These are phyloP conservation scores for Caloboletus inedulis DNA, from an alignment of 1,284 basidiomycete species.

Conservation along the genomic window DNA sequence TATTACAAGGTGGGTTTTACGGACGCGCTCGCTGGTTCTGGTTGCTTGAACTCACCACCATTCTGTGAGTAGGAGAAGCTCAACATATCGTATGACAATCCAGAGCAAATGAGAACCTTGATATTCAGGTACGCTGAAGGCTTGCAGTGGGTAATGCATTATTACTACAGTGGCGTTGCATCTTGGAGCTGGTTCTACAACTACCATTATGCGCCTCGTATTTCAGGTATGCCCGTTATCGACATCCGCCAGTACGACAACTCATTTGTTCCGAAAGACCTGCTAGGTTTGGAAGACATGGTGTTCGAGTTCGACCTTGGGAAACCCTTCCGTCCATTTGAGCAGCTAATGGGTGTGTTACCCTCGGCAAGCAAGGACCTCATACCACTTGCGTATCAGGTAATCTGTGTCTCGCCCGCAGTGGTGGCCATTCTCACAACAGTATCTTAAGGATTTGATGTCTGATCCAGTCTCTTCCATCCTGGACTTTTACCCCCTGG, in stretches of 20 bases:
- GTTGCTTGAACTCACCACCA: background rate
- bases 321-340: constrained; percentile 89
- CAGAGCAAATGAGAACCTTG: constrained; percentile 64
- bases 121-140: constrained; percentile 88
- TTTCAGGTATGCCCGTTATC: constrained; percentile 63
- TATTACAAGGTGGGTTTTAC: constrained; percentile 77
- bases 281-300: constrained; percentile 76
- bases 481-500: constrained; percentile 88
- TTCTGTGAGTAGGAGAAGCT: constrained; percentile 65
- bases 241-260: background rate
- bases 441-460: constrained; percentile 76
- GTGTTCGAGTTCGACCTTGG: constrained; percentile 85
- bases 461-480: constrained; percentile 83
- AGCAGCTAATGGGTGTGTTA: constrained; percentile 98
- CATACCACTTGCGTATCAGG: constrained; percentile 83
- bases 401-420: constrained; percentile 33
- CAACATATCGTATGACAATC: constrained; percentile 71
- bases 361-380: constrained; percentile 87
- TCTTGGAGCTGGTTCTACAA: constrained; percentile 99
- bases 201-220: constrained; percentile 95
- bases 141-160: constrained; percentile 98
- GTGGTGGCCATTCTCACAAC: constrained; percentile 4
- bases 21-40: background rate
- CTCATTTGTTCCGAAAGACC: constrained; percentile 49
- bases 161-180: constrained; percentile 96